phyloP scores from a whole-genome alignment of 805 yeast species.

The Candida easanensis region DNA sequence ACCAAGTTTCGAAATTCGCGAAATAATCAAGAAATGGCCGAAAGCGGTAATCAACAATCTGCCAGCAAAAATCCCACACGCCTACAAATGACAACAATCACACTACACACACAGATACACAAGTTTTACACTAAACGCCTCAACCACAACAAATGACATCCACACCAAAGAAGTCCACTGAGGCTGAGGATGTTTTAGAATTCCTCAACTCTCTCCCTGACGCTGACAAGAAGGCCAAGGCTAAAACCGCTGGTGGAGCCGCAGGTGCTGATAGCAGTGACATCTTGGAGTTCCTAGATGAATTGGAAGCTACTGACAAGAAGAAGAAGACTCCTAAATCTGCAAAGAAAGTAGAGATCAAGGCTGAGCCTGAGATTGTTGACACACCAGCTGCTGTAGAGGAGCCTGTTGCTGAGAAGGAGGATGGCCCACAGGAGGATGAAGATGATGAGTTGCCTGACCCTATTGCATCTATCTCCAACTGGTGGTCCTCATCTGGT shows the following conservation, averaged over 20 bases:
- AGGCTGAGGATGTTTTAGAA: slow-evolving; percentile 74
- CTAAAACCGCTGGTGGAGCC: slow-evolving; percentile 24
- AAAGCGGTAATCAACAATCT: too few relatives aligned
- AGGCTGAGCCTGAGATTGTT: not conserved
- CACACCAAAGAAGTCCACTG: slow-evolving; percentile 37
- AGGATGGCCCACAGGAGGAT: not conserved
- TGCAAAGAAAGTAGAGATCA: slow-evolving; percentile 3
- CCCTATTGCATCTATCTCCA: slow-evolving; percentile 62
- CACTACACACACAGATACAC: too few relatives aligned
- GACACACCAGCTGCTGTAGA: slow-evolving; percentile 13
- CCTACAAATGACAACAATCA: too few relatives aligned
- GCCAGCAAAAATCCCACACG: too few relatives aligned
- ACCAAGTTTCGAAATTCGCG: too few relatives aligned
- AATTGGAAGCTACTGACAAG: slow-evolving; percentile 46
- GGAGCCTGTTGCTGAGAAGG: slow-evolving; percentile 8
- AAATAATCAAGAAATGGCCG: too few relatives aligned
- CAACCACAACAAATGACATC: slow-evolving; percentile 18
- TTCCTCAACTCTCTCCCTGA: slow-evolving; percentile 80
- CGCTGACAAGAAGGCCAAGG: slow-evolving; percentile 21
- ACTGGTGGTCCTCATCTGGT: slow-evolving; percentile 76
- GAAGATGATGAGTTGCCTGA: slow-evolving; percentile 38
- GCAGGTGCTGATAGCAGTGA: slow-evolving; percentile 33
- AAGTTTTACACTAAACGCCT: not conserved
- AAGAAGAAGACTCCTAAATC: slow-evolving; percentile 9
- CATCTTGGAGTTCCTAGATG: slow-evolving; percentile 51